A percentile compares a stretch with the other conserved stretches of the same genome.
phyloP scores from a whole-genome alignment of 768 basidiomycete genomes.

The Lentinula edodes region DNA sequence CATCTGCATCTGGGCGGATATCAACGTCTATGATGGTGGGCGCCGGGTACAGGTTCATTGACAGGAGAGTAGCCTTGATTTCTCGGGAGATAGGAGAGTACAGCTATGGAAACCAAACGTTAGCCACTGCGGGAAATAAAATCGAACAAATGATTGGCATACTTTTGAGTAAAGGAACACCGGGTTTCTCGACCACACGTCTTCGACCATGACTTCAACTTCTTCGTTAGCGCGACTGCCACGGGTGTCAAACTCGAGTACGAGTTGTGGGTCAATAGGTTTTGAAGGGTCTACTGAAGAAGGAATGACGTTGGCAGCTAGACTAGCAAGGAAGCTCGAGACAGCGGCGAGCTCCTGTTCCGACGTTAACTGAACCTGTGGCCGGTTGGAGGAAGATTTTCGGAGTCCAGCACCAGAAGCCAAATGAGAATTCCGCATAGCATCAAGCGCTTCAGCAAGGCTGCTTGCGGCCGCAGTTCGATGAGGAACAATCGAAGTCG shows the following conservation, averaged over 20 bases:
- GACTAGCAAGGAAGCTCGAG: constrained; percentile 65
- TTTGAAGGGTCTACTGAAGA: constrained; percentile 51
- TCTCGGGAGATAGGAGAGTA: constrained; percentile 66
- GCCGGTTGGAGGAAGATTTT: constrained; percentile 18
- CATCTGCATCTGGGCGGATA: constrained; percentile 61
- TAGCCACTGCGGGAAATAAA: constrained; percentile 1
- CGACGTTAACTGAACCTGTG: constrained; percentile 41
- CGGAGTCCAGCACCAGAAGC: constrained; percentile 9
- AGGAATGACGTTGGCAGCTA: constrained; percentile 74
- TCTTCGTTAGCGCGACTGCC: constrained; percentile 55
- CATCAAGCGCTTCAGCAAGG: constrained; percentile 22
- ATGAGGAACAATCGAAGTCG: constrained; percentile 28
- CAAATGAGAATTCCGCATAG: constrained; percentile 28
- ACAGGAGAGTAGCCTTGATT: constrained; percentile 51
- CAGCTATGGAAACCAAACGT: constrained; percentile 29
- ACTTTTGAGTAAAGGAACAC: constrained; percentile 76
- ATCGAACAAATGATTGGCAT: background rate
- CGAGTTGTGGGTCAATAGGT: constrained; percentile 74
- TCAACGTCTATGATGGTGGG: constrained; percentile 72
- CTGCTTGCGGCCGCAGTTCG: constrained; percentile 5
- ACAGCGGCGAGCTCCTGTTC: constrained; percentile 71
- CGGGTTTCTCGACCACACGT: constrained; percentile 70
- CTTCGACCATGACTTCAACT: constrained; percentile 49
- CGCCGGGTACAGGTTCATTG: constrained; percentile 52
- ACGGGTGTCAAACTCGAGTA: constrained; percentile 81